Evolutionary conservation across 2,329 filamentous ascomycete species (phyloP), one percentile per base, ranked within the genome.

Genomic region (Neofusicoccum parvum): DNA sequence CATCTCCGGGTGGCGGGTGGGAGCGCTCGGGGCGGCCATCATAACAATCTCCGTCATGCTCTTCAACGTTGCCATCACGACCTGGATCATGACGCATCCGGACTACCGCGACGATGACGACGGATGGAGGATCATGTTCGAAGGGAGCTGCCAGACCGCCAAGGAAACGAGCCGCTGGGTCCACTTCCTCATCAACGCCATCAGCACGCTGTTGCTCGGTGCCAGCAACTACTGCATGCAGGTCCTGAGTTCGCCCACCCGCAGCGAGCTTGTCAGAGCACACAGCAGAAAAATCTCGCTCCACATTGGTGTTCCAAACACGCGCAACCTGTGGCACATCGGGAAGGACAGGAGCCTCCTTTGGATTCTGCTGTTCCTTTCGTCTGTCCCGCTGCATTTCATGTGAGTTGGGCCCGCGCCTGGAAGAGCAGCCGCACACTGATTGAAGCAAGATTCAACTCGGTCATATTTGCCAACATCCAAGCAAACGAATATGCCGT

Each of bases 171-270:
- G 50, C n/a, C 48, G 60, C 4, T 64, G 60, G 10, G 66, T 82
- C 0, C 64, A 65, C 36, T 15, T 65, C 14, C 43, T 58, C 23
- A 65, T 65, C 53, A 65, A 65, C 14, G 36, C 37, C 27, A 39
- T 65, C 7, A 62, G 60, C n/a, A 64, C 39, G 27, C 17, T 66
- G n/a, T 27, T 66, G 5, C 48, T 53, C 20, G 46, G 65, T 14
- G 36, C 6, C 39, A 82, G 80, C 45, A 85, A 84, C 69, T 85
- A 82, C 66, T 80, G 77, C 64, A 85, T 85, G 81, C 85, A 87
- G 66, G 76, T 80, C 20, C 71, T 87, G 12, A 79, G 74, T 12
- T 79, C 83, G 0, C 85, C 85, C 0, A 85, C 81, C 0, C 73
- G 85, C 27, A 66, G 70, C 9, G 82, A 86, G 46, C 71, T 86